Evolutionary conservation across 805 yeast species (phyloP), one percentile per base, ranked within the genome.

Genomic region (Kazachstania bromeliacearum): DNA sequence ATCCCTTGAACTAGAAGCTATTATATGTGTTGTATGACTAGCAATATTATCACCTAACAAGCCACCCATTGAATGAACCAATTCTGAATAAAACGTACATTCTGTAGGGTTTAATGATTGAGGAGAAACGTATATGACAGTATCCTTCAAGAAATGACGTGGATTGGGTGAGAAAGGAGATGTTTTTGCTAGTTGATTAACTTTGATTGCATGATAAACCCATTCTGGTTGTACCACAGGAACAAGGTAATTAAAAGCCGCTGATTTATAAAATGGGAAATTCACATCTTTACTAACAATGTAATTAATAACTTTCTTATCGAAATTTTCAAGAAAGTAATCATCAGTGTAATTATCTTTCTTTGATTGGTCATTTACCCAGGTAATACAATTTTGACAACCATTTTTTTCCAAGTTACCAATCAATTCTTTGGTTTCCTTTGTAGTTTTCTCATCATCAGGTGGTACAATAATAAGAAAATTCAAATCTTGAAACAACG

Each of bases 1-100:
- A 36, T 75, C 82, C 37, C 75, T 72, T 3, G 71, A 51, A 43
- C 72, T 73, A 4, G 57, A 51, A 0, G 89, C 72, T 15, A 89
- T 63, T 24, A 85, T 66, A 64, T 89, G 96, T 0, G 96, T 84
- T 1, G 94, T 83, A 44, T 71, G 72, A 36, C 71, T 70, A 7
- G 85, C 77, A 21, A 88, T 62, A 13, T 50, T 47, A 41, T 79
- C 80, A 28, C 74, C 62, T 49, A 66, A 76, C 23, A 73, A 77
- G 3, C 95, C 97, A 2, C 96, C 97, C 41, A 83, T 67, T 1
- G 83, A 77, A 15, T 71, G 59, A 1, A 63, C 39, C 23, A 59
- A 35, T 2, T 79, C 79, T 0, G 81, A 84, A 5, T 77, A 78
- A 44, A 75, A 70, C 12, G 84, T 66, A n/a, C 73, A 74, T 37